These are phyloP conservation scores for Oryza glumipatula DNA, from an alignment of 176 grass and related monocot species.

Conservation along the genomic window DNA sequence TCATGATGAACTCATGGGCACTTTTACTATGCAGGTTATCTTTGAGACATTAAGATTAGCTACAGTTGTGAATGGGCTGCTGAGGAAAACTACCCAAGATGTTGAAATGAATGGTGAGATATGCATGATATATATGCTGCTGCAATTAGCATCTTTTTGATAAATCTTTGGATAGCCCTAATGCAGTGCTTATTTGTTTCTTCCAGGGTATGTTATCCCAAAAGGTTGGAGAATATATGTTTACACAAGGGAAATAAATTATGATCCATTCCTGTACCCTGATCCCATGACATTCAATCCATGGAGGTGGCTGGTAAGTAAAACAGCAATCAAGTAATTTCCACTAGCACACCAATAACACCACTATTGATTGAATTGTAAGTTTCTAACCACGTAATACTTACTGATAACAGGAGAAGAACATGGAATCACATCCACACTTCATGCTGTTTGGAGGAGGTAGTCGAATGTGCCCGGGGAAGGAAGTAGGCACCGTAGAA, in stretches of 20 bases:
- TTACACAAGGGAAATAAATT: constrained; percentile 96
- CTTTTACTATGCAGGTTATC: constrained; percentile 52
- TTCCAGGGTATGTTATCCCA: constrained; percentile 83
- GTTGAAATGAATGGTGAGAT: constrained; percentile 85
- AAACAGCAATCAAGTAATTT: background rate
- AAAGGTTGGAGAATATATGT: constrained; percentile 98
- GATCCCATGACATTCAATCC: constrained; percentile 88
- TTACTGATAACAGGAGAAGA: constrained; percentile 67
- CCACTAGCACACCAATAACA: background rate
- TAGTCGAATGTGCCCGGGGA: constrained; percentile 83
- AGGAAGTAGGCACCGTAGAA: constrained; percentile 84
- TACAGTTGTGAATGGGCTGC: constrained; percentile 89
- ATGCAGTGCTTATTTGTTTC: constrained; percentile 26
- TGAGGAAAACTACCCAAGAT: constrained; percentile 95
- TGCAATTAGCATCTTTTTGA: background rate
- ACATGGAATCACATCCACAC: constrained; percentile 75
- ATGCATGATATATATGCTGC: background rate
- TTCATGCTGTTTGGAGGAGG: constrained; percentile 99
- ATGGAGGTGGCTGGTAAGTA: constrained; percentile 98
- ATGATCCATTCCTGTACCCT: constrained; percentile 79
- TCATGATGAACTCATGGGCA: constrained; percentile 21
- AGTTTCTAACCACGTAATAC: background rate
- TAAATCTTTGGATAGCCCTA: background rate
- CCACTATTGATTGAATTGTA: background rate
- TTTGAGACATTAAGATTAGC: constrained; percentile 95